phyloP scores from a whole-genome alignment of 2,329 filamentous ascomycete genomes.

The Allantophomopsis lycopodina region DNA sequence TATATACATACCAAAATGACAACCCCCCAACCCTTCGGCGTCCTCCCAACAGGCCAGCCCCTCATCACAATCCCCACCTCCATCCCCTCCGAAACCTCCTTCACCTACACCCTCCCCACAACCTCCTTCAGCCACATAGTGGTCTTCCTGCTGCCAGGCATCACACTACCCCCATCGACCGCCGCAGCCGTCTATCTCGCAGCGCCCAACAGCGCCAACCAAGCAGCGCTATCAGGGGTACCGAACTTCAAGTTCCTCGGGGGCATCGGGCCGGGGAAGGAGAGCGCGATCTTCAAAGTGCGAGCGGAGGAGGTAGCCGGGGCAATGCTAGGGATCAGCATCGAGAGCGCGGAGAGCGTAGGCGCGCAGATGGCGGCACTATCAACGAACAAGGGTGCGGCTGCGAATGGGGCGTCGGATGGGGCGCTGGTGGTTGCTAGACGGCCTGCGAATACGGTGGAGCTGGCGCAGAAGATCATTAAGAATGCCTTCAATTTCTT shows the following conservation, averaged over 20 bases:
- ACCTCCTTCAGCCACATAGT: slow-evolving; percentile 65
- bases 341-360: slow-evolving; percentile 35
- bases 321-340: slow-evolving; percentile 26
- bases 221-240: slow-evolving; percentile 20
- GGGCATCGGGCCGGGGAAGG: slow-evolving; percentile 79
- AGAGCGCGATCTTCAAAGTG: slow-evolving; percentile 74
- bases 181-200: slow-evolving; percentile 88
- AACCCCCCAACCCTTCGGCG: slow-evolving; percentile 31
- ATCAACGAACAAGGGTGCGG: too few relatives aligned
- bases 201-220: slow-evolving; percentile 30
- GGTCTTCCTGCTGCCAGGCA: slow-evolving; percentile 75
- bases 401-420: slow-evolving; percentile 7
- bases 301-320: too few relatives aligned
- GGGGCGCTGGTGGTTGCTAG: slow-evolving; percentile 13
- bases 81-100: slow-evolving; percentile 37
- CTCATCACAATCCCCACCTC: slow-evolving; percentile 39
- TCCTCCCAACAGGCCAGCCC: slow-evolving; percentile 45
- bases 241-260: slow-evolving; percentile 74
- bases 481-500: slow-evolving; percentile 96
- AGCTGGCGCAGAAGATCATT: slow-evolving; percentile 86
- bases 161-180: slow-evolving; percentile 56
- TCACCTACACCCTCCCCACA: slow-evolving; percentile 37
- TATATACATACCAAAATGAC: slow-evolving; percentile 2
- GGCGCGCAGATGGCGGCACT: slow-evolving; percentile 65
- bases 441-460: slow-evolving; percentile 44